Percentiles rank a stretch among this genome's conserved stretches.
These are phyloP conservation scores for Nephelium lappaceum DNA, from an alignment of 345 rosid species.

Conservation along the genomic window DNA sequence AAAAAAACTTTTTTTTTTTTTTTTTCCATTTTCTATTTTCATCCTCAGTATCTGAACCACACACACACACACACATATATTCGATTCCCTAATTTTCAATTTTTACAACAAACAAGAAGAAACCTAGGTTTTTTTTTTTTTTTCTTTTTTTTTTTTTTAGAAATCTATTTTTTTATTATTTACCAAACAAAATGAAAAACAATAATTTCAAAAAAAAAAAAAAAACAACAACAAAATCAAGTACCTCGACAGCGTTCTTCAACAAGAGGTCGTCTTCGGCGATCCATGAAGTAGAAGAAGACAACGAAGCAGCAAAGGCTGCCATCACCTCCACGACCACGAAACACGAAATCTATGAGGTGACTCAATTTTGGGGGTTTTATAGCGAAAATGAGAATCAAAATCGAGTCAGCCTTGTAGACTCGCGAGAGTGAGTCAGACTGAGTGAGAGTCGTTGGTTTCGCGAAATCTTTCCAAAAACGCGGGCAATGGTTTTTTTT, in stretches of 20 bases:
- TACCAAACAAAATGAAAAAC: neutral
- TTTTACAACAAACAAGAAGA: neutral
- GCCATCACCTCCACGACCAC: conserved; percentile 25
- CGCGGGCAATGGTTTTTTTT: neutral
- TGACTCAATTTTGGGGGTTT: conserved; percentile 9
- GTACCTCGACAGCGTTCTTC: conserved; percentile 75
- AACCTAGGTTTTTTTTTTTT: conserved; percentile 12
- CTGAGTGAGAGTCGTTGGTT: neutral
- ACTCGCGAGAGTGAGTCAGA: neutral
- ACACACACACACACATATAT: neutral
- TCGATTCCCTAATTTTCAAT: neutral
- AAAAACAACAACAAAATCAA: neutral
- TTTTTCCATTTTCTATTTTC: too few species aligned
- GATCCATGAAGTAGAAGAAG: conserved; percentile 53
- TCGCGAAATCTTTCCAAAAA: neutral
- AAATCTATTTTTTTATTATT: too few species aligned
- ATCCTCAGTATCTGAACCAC: too few species aligned
- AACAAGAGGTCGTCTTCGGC: conserved; percentile 68
- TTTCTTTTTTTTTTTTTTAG: neutral
- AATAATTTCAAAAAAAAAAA: neutral
- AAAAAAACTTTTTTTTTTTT: neutral
- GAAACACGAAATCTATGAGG: neutral
- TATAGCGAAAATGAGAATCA: too few species aligned
- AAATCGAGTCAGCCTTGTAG: neutral
- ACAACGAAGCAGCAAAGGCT: conserved; percentile 31